Evolutionary conservation across 1,139 yeast species (phyloP), one percentile per base, ranked within the genome.

Genomic region (Sugiyamaella japonica): DNA sequence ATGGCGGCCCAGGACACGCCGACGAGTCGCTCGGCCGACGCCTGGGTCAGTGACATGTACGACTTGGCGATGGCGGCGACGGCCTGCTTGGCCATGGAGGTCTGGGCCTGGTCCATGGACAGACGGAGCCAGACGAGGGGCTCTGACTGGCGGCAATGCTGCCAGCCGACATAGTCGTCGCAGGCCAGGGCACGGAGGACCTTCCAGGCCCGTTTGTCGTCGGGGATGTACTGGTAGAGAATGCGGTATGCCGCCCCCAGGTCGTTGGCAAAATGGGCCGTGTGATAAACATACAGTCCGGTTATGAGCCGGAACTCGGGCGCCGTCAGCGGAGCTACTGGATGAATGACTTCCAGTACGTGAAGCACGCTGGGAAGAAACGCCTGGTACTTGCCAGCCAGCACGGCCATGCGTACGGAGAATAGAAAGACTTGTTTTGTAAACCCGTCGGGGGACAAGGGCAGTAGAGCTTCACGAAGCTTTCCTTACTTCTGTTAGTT

Each of bases 391-490:
- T 55, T 49, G 6, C 58, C 62, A 32, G 56, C 48, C 12, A 59
- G 38, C 7, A 61, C 56, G 1, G 64, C 56, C 12, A 59, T 56
- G 12, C 60, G 47, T 7, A 57, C 56, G 1, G 65, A 59, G 32
- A 62, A 62, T 17, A 62, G 36, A 39, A 54, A 59, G 3, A 61
- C 62, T 1, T 44, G 31, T 40, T 54, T 59, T 10, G 54, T 54
- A 50, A 61, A 59, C 9, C 42, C 16, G 16, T 59, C 59, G 1
- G 61, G 56, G 8, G 36, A 41, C 29, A 54, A 32, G 2, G 56
- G 31, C 31, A 59, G 41, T 38, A 56, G 23, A 4, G 65, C 64
- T 34, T 63, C 66, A 12, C 66, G 53, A 31, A 63, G 53, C 36
- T 63, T 61, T 23, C 54, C 54, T 45, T 4, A 9, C n/a, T 7